Evolutionary conservation across 345 rosid genomes (phyloP).

Genomic region (Gossypium longicalyx): DNA sequence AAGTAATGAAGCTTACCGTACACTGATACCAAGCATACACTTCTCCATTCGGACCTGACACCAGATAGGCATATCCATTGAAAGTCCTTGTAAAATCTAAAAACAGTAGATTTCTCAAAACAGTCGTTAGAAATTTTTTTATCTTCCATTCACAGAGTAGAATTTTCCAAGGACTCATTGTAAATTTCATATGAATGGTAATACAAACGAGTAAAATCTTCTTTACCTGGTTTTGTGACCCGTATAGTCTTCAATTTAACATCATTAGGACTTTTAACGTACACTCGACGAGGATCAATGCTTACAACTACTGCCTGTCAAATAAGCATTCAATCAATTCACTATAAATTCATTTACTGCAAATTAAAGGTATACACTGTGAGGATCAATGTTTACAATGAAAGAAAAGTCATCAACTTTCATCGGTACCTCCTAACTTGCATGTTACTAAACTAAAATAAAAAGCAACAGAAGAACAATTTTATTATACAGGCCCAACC

Average conservation of each 20-base stretch:
- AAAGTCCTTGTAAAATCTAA: not conserved
- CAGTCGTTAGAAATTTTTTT: not conserved
- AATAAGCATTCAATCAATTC: conserved; percentile 10
- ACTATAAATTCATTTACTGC: not conserved
- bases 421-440: not conserved
- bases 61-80: conserved; percentile 12
- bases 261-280: conserved; percentile 61
- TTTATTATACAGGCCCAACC: not conserved
- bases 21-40: conserved; percentile 98
- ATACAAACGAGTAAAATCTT: not conserved
- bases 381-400: not conserved
- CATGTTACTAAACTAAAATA: not conserved
- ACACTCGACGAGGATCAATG: conserved; percentile 90
- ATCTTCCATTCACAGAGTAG: not conserved
- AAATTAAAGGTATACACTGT: not conserved
- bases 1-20: conserved; percentile 50
- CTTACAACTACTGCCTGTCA: conserved; percentile 97
- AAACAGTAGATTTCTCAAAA: not conserved
- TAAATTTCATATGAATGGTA: conserved; percentile 1
- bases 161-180: not conserved
- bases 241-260: conserved; percentile 59
- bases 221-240: conserved; percentile 66
- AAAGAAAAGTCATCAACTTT: not conserved
- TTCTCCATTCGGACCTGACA: conserved; percentile 83
- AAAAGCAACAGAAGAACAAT: not conserved